phyloP scores from a whole-genome alignment of 306 rosid species.

The Pachyrhizus erosus region DNA sequence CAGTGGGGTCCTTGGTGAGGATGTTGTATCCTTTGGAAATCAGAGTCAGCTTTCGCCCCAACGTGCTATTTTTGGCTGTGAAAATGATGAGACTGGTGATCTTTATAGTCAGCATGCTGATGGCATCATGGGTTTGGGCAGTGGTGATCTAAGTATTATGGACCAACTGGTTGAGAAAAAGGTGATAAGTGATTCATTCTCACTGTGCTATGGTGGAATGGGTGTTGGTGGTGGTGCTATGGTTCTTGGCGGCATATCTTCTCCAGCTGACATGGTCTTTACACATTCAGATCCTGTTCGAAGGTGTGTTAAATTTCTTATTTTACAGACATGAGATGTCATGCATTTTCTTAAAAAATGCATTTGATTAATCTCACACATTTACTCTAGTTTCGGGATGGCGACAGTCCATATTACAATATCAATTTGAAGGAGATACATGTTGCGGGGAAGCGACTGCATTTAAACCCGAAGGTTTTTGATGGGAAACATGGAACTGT shows the following conservation, averaged over 20 bases:
- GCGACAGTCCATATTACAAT: constrained; percentile 98
- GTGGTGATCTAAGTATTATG: constrained; percentile 85
- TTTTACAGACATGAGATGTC: constrained; percentile 45
- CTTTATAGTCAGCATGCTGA: constrained; percentile 88
- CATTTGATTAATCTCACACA: constrained; percentile 83
- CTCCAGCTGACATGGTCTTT: constrained; percentile 82
- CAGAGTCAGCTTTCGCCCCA: constrained; percentile 76
- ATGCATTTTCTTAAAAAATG: constrained; percentile 64
- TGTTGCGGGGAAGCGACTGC: constrained; percentile 85
- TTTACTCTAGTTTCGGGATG: constrained; percentile 99
- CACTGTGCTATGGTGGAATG: constrained; percentile 99
- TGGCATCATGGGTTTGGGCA: constrained; percentile 98
- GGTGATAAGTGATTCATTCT: constrained; percentile 82
- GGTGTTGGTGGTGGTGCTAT: constrained; percentile 96
- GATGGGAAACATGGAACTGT: constrained; percentile 86
- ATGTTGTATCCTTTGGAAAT: constrained; percentile 81
- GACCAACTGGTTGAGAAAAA: constrained; percentile 89
- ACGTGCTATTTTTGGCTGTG: constrained; percentile 94
- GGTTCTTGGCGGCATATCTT: constrained; percentile 90
- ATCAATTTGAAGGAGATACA: constrained; percentile 88
- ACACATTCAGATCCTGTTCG: constrained; percentile 72
- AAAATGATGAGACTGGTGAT: constrained; percentile 89
- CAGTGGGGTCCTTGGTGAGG: constrained; percentile 92
- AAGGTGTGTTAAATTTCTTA: constrained; percentile 64
- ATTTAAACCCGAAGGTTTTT: constrained; percentile 69